A percentile compares a stretch with the other conserved stretches of the same genome.
Conservation (phyloP, 345 rosid genomes). For the Gossypioides kirkii region DNA sequence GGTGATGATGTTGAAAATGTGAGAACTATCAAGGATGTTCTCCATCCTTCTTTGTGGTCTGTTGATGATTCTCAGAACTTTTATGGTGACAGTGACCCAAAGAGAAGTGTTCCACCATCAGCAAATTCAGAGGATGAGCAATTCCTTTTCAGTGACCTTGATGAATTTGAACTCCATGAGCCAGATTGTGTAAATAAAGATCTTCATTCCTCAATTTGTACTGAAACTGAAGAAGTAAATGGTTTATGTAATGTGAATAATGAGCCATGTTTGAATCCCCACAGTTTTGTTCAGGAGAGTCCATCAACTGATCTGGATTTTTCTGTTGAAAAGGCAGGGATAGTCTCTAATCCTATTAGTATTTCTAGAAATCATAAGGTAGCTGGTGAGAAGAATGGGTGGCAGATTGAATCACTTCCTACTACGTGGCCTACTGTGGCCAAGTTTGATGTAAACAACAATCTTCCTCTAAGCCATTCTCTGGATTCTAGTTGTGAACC, state of each 20-base stretch:
- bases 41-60: constrained; percentile 21
- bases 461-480: constrained; percentile 53
- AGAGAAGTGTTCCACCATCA: constrained; percentile 27
- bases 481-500: constrained; percentile 41
- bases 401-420: constrained; percentile 66
- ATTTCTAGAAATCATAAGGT: constrained; percentile 32
- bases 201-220: constrained; percentile 16
- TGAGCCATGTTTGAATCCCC: constrained; percentile 23
- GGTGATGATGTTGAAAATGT: constrained; percentile 26
- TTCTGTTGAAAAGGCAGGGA: constrained; percentile 23
- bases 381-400: constrained; percentile 28
- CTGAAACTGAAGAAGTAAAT: constrained; percentile 16
- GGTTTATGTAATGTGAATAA: constrained; percentile 15
- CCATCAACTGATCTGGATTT: constrained; percentile 25
- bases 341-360: constrained; percentile 40
- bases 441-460: constrained; percentile 25
- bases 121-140: constrained; percentile 67
- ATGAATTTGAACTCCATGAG: constrained; percentile 31
- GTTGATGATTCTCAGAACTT: constrained; percentile 21
- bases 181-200: constrained; percentile 26
- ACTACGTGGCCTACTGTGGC: constrained; percentile 32
- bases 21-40: constrained; percentile 12
- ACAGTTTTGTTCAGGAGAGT: constrained; percentile 20
- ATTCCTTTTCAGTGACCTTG: constrained; percentile 63
- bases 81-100: constrained; percentile 22